Evolutionary conservation across 2,329 filamentous ascomycete genomes (phyloP).

Genomic region (Alternaria sp.): DNA sequence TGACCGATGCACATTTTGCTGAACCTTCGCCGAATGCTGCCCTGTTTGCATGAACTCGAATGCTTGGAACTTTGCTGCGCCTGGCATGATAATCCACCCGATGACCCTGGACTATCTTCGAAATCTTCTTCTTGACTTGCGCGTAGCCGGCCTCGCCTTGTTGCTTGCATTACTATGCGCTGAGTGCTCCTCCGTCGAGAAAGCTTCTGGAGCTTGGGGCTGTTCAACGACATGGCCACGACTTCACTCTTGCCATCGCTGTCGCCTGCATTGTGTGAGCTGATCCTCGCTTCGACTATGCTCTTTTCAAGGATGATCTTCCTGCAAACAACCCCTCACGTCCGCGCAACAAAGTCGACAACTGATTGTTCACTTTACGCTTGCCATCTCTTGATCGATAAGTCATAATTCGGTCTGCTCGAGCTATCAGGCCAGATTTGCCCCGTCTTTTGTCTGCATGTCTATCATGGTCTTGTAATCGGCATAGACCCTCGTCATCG

Average conservation of each 20-base stretch:
- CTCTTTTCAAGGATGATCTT: conserved; percentile 14
- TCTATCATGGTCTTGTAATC: too few species aligned
- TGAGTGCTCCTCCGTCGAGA: conserved; percentile 14
- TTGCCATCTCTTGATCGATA: background rate
- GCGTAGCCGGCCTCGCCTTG: conserved; percentile 21
- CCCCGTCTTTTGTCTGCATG: too few species aligned
- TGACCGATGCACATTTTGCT: conserved; percentile 46
- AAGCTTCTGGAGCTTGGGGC: conserved; percentile 3
- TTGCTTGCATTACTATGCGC: conserved; percentile 29
- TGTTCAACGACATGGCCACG: conserved; percentile 4
- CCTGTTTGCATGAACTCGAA: conserved; percentile 48
- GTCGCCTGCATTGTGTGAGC: conserved; percentile 21
- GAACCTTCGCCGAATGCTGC: conserved; percentile 45
- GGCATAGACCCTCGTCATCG: too few species aligned
- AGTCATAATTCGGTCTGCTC: too few species aligned
- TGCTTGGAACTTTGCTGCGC: conserved; percentile 32
- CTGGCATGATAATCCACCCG: conserved; percentile 32
- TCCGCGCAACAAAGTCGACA: background rate
- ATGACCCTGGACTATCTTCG: conserved; percentile 23
- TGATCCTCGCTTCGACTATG: conserved; percentile 18
- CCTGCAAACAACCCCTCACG: conserved; percentile 1
- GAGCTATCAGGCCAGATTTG: too few species aligned
- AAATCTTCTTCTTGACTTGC: conserved; percentile 25
- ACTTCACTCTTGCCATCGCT: conserved; percentile 2
- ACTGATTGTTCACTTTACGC: background rate